phyloP scores from a whole-genome alignment of 768 basidiomycete genomes.

The Psilocybe azurescens region DNA sequence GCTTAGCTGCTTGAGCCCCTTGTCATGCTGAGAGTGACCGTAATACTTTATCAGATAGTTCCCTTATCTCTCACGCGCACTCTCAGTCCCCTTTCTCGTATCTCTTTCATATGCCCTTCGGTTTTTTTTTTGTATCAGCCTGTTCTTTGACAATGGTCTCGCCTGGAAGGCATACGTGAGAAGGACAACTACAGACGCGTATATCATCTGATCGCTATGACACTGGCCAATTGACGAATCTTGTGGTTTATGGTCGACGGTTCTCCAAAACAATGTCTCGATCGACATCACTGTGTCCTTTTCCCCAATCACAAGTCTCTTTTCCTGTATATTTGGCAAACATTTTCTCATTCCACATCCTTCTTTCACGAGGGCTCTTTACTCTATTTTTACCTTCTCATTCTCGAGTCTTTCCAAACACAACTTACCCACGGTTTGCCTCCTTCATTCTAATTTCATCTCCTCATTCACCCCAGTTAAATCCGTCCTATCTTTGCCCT shows the following conservation, averaged over 20 bases:
- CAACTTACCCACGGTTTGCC: constrained; percentile 7
- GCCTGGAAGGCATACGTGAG: neutral
- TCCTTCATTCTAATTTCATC: constrained; percentile 11
- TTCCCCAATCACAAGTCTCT: constrained; percentile 8
- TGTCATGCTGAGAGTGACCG: neutral
- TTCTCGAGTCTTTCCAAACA: neutral
- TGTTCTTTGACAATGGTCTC: neutral
- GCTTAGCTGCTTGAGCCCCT: neutral
- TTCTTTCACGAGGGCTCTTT: neutral
- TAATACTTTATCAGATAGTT: neutral
- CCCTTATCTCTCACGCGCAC: neutral
- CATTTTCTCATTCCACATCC: neutral
- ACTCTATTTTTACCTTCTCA: neutral
- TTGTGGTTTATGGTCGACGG: neutral
- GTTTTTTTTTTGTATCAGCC: neutral
- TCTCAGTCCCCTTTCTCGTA: neutral
- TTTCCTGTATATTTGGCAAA: neutral
- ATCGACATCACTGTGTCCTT: constrained; percentile 3
- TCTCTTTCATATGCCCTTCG: neutral
- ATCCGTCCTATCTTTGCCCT: neutral
- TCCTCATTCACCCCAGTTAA: neutral
- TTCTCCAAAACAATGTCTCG: constrained; percentile 7
- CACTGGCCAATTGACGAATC: neutral
- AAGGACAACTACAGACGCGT: neutral
- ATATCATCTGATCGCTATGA: neutral